phyloP scores from a whole-genome alignment of 2,329 filamentous ascomycete genomes.

The Colletotrichum tofieldiae region DNA sequence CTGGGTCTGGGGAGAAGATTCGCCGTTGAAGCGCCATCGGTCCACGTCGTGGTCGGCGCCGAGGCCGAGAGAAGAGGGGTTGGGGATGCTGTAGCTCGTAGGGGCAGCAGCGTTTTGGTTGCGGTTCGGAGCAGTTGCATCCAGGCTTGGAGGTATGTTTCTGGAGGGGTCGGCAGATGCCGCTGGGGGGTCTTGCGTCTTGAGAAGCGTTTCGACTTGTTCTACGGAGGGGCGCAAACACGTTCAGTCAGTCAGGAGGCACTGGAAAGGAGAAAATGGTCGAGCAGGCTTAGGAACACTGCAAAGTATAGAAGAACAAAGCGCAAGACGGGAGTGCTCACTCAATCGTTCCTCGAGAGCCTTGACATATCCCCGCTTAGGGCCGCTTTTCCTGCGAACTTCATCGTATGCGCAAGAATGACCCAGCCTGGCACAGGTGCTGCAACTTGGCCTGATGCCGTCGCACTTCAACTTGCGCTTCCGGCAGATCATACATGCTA shows the following conservation, averaged over 20 bases:
- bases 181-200: conserved; percentile 77
- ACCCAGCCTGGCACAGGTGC: conserved; percentile 88
- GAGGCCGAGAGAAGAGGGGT: conserved; percentile 64
- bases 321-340: conserved; percentile 61
- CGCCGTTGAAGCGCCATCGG: conserved; percentile 69
- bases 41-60: conserved; percentile 65
- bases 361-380: conserved; percentile 95
- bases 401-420: conserved; percentile 94
- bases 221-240: conserved; percentile 64
- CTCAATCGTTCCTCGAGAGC: conserved; percentile 92
- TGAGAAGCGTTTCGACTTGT: conserved; percentile 93
- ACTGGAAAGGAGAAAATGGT: background rate
- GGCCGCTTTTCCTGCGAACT: conserved; percentile 92
- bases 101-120: conserved; percentile 52
- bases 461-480: conserved; percentile 95
- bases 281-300: conserved; percentile 10
- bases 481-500: conserved; percentile 94
- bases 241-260: conserved; percentile 22
- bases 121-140: conserved; percentile 47
- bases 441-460: conserved; percentile 86
- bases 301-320: background rate
- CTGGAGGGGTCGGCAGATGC: conserved; percentile 52
- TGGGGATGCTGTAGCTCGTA: conserved; percentile 60
- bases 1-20: conserved; percentile 67
- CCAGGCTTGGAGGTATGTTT: conserved; percentile 52